Base-by-base conservation (phyloP, 495 filamentous ascomycete genomes). In the Parathielavia hyrcaniae region DNA sequence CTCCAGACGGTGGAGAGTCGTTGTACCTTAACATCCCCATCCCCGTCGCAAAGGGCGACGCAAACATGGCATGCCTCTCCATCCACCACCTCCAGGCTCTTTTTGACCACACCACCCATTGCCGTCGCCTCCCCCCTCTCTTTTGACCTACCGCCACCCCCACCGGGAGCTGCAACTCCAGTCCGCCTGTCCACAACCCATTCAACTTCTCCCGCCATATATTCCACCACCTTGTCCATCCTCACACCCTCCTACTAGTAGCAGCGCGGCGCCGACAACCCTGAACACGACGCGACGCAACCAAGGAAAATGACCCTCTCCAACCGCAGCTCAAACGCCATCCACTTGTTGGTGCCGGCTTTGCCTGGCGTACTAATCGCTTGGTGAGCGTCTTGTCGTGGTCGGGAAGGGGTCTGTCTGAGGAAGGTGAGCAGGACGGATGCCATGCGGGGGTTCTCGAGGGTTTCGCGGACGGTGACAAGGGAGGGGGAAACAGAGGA, bases 161-260 rank as follows among this genome's bases (percentile, higher is more conserved):
- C n/a, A 74, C 65, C n/a, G 60, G 62, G 10, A 61, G 67, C 17
- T 79, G 61, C 67, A 61, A 85, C 86, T 20, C 91, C 69, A 0
- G 83, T 77, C 58, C 79, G 78, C 16, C 82, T 44, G 5, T 45
- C 51, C 51, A 54, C 44, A 8, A 54, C 26, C 9, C 13, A 23
- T 0, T 79, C n/a, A 95, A 77, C 79, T 90, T 91, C 55, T 85
- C 71, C 14, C 82, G 81, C 90, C 90, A 95, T 68, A 91, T 90
- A 46, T 89, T 87, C 67, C 90, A 86, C n/a, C 67, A 91, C 80
- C 72, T 91, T 92, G 49, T 83, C 86, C 43, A 95, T 82, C n/a
- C 90, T 81, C 9, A n/a, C n/a, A n/a, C n/a, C n/a, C n/a, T n/a
- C n/a, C n/a, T n/a, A n/a, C n/a, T n/a, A n/a, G n/a, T n/a, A 95